Evolutionary conservation across 2,329 filamentous ascomycete species (phyloP).

Genomic region (Botrytis galanthina): DNA sequence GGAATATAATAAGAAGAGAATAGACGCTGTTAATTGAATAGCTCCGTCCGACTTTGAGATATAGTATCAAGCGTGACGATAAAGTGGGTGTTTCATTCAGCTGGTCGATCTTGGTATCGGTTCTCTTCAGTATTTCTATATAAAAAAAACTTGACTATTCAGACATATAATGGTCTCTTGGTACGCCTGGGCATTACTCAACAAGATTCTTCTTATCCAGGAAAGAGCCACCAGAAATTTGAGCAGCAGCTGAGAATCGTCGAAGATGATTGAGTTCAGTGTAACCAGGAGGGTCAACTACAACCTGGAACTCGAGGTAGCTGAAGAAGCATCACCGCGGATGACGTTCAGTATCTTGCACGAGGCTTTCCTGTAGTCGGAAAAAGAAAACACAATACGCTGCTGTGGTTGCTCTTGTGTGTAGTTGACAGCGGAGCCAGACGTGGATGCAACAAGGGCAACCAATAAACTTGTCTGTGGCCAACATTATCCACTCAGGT

Average conservation of each 20-base stretch:
- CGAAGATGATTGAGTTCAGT: not conserved
- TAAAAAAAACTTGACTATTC: not conserved
- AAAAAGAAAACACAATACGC: not conserved
- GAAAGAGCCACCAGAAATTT: not conserved
- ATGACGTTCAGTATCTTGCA: not conserved
- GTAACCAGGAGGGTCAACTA: not conserved
- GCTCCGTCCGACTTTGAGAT: not conserved
- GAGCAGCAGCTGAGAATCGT: not conserved
- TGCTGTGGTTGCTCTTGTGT: slow-evolving; percentile 68
- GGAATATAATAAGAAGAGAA: not conserved
- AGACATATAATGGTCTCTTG: too few species aligned
- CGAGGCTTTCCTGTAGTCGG: not conserved
- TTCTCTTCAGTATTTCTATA: not conserved
- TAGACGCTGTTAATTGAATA: not conserved
- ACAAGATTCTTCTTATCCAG: not conserved
- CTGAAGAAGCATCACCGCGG: too few species aligned
- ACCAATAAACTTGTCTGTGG: slow-evolving; percentile 42
- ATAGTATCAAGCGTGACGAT: not conserved
- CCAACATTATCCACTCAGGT: not conserved
- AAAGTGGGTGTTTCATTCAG: not conserved
- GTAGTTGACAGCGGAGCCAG: slow-evolving; percentile 80
- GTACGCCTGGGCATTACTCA: not conserved
- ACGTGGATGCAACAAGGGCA: slow-evolving; percentile 77
- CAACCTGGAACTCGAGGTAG: not conserved
- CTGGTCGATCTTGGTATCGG: not conserved